Conservation (phyloP, 1,284 basidiomycete genomes). For the Apiotrichum domesticum region DNA sequence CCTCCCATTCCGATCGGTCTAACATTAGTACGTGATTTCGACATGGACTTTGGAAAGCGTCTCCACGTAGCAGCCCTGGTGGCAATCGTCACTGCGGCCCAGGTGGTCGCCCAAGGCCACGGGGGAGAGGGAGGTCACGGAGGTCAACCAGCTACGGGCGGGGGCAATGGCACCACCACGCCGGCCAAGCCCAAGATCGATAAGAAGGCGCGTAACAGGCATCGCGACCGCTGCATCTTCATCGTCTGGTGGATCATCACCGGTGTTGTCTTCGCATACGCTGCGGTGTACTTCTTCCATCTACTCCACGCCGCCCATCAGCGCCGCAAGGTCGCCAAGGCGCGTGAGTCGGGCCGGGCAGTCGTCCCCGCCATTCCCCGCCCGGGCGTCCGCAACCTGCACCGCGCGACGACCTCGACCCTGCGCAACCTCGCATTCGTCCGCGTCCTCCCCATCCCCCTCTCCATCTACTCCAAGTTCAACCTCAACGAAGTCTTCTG, state of each 20-base stretch:
- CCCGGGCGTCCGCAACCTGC: background rate
- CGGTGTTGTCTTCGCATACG: constrained; percentile 8
- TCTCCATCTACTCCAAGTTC: background rate
- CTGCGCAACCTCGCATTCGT: constrained; percentile 13
- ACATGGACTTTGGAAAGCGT: too few relatives aligned
- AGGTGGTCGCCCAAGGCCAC: too few relatives aligned
- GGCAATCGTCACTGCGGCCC: too few relatives aligned
- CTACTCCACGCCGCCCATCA: constrained; percentile 1
- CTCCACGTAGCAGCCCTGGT: too few relatives aligned
- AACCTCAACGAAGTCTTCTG: constrained; percentile 13
- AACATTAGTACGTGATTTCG: too few relatives aligned
- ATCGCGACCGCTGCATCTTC: constrained; percentile 2
- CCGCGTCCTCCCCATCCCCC: constrained; percentile 16
- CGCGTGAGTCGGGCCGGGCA: background rate
- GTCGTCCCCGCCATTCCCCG: background rate
- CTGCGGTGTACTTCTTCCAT: constrained; percentile 2
- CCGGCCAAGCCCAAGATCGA: too few relatives aligned
- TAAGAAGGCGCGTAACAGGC: background rate
- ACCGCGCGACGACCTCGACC: background rate
- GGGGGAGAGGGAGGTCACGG: too few relatives aligned
- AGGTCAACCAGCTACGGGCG: too few relatives aligned
- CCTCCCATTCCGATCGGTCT: too few relatives aligned
- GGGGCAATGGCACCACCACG: too few relatives aligned
- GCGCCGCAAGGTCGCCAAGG: constrained; percentile 6
- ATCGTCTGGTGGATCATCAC: constrained; percentile 10